phyloP scores from a whole-genome alignment of 2,329 filamentous ascomycete genomes.

The Colletotrichum sp. region DNA sequence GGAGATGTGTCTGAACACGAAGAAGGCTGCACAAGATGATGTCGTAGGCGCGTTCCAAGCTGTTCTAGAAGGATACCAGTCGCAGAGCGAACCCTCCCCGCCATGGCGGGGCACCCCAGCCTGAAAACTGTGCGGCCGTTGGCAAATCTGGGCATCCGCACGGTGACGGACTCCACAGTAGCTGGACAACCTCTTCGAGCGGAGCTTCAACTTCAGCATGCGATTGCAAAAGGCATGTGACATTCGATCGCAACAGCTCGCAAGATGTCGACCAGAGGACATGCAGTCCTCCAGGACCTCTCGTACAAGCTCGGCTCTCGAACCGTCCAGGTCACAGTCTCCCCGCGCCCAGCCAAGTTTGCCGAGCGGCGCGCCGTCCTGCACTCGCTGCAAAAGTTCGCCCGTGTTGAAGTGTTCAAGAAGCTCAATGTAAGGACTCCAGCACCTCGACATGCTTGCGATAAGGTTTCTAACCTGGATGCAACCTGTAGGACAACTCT shows the following conservation, averaged over 20 bases:
- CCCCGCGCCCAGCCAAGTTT: slow-evolving; percentile 56
- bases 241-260: not conserved
- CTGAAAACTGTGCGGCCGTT: not conserved
- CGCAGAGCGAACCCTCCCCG: not conserved
- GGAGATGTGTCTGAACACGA: not conserved
- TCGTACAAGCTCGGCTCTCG: slow-evolving; percentile 23
- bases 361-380: slow-evolving; percentile 61
- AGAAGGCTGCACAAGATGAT: not conserved
- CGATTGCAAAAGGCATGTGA: not conserved
- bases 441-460: not conserved
- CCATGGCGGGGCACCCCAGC: slow-evolving; percentile 19
- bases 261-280: slow-evolving; percentile 12
- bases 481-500: slow-evolving; percentile 47
- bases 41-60: slow-evolving; percentile 13
- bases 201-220: not conserved
- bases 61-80: slow-evolving; percentile 18
- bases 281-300: not conserved
- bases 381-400: slow-evolving; percentile 54
- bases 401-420: slow-evolving; percentile 58
- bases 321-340: slow-evolving; percentile 56
- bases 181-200: slow-evolving; percentile 1
- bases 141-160: not conserved
- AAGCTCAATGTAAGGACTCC: slow-evolving; percentile 40
- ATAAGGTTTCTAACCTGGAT: not conserved
- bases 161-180: not conserved